phyloP scores from a whole-genome alignment of 345 rosid species.

The Populus euphratica region DNA sequence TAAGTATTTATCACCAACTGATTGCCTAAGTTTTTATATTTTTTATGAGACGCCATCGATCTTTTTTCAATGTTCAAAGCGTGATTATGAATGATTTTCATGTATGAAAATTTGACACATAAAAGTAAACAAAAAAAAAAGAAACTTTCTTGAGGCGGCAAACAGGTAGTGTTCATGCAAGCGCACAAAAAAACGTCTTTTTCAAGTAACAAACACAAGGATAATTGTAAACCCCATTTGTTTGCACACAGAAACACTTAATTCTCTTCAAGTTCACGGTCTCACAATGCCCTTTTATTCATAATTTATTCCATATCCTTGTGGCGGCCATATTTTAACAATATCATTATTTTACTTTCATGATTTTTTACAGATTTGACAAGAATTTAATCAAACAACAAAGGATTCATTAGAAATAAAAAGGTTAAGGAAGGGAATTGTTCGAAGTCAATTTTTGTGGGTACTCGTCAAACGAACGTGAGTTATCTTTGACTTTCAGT shows the following conservation, averaged over 20 bases:
- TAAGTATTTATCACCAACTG: too few species aligned
- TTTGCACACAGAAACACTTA: neutral
- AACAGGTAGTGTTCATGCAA: neutral
- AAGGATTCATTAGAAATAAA: neutral
- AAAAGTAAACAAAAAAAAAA: too few species aligned
- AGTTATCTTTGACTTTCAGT: neutral
- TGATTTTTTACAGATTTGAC: neutral
- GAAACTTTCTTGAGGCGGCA: neutral
- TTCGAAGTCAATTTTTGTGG: neutral
- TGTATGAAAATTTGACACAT: neutral
- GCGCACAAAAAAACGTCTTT: neutral
- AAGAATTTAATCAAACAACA: neutral
- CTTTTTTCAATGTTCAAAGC: too few species aligned
- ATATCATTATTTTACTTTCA: neutral
- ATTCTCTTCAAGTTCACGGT: neutral
- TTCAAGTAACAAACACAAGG: neutral
- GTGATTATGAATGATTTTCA: neutral
- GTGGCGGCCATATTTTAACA: neutral
- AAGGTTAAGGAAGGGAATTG: neutral
- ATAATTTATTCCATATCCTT: neutral
- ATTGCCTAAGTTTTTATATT: too few species aligned
- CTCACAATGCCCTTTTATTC: neutral
- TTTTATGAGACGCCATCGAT: too few species aligned
- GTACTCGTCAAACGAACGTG: neutral
- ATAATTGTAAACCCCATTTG: neutral